These are phyloP conservation scores for Auriscalpium microsporum DNA, from an alignment of 768 basidiomycete species.

Conservation along the genomic window DNA sequence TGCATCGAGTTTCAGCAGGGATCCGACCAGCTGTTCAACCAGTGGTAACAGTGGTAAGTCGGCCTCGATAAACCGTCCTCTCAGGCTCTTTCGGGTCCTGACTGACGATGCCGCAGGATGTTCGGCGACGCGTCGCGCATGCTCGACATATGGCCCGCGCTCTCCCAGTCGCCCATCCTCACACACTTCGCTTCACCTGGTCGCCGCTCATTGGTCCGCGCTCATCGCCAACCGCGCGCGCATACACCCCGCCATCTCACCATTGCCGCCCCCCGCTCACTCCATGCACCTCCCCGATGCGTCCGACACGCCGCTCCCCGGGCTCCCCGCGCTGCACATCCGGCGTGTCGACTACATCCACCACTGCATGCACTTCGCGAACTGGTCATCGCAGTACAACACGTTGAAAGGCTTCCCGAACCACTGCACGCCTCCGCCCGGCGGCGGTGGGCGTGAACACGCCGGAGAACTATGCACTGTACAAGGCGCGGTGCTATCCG, in stretches of 20 bases:
- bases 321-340: constrained; percentile 39
- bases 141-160: constrained; percentile 26
- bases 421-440: constrained; percentile 22
- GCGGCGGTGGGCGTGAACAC: constrained; percentile 14
- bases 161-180: constrained; percentile 26
- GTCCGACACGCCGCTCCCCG: constrained; percentile 20
- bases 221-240: constrained; percentile 24
- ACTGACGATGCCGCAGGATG: constrained; percentile 18
- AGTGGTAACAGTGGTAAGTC: constrained; percentile 29
- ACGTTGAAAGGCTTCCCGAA: constrained; percentile 37
- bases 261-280: background rate
- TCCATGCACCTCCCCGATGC: too few relatives aligned
- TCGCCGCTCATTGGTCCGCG: constrained; percentile 27
- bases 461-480: constrained; percentile 20
- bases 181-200: constrained; percentile 28
- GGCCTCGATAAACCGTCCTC: background rate
- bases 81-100: too few relatives aligned
- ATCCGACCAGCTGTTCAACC: constrained; percentile 26
- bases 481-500: constrained; percentile 35
- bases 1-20: constrained; percentile 34
- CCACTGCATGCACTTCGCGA: constrained; percentile 35
- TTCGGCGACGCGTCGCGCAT: constrained; percentile 25
- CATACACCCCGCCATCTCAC: constrained; percentile 8
- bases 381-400: constrained; percentile 20
- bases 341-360: constrained; percentile 39